These are phyloP conservation scores for Colletotrichum sp. DNA, from an alignment of 2,329 filamentous ascomycete genomes.

Conservation along the genomic window DNA sequence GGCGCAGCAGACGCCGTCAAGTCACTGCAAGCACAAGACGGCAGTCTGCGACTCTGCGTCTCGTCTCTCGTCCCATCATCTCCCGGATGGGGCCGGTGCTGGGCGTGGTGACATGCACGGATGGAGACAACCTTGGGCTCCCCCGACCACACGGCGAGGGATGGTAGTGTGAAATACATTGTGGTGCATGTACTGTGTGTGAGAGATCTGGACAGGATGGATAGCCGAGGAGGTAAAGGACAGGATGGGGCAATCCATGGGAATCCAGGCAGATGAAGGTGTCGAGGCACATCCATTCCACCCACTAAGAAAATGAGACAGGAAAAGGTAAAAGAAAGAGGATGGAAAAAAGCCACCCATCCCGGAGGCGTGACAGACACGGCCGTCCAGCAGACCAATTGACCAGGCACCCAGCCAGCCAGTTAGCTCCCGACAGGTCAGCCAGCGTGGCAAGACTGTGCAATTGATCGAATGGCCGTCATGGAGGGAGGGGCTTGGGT, in stretches of 20 bases:
- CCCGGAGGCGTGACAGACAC: neutral
- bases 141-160: neutral
- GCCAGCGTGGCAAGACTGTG: neutral
- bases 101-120: conserved; percentile 5
- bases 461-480: neutral
- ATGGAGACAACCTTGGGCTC: conserved; percentile 1
- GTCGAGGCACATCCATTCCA: conserved; percentile 7
- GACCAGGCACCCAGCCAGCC: neutral
- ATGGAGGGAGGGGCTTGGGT: neutral
- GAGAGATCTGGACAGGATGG: neutral
- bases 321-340: neutral
- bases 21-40: neutral
- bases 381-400: neutral
- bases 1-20: neutral
- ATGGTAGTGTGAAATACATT: neutral
- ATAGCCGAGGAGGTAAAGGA: neutral
- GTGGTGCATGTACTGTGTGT: neutral
- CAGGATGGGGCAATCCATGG: neutral
- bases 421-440: neutral
- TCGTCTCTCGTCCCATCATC: conserved; percentile 20
- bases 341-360: conserved; percentile 1
- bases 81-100: conserved; percentile 12
- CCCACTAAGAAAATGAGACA: neutral
- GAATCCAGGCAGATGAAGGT: conserved; percentile 14
- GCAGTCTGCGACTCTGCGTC: neutral